Conservation (phyloP, 78 protist species). For the Dictyostelium capitatum region DNA sequence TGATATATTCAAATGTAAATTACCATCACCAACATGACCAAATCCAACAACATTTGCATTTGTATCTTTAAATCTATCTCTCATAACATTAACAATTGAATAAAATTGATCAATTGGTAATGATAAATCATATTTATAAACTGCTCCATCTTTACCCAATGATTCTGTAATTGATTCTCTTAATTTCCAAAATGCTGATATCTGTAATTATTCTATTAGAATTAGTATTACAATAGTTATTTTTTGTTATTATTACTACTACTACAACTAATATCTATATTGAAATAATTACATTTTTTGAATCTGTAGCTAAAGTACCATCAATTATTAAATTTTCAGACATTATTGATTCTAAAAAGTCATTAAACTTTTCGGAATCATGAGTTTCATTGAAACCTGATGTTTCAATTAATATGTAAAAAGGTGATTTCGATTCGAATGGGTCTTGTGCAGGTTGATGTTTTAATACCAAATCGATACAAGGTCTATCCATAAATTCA, state of each 20-base stretch:
- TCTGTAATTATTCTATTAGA: not conserved
- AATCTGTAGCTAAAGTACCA: constrained; percentile 55
- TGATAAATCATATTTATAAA: constrained; percentile 90
- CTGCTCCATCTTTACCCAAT: constrained; percentile 81
- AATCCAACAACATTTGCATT: constrained; percentile 77
- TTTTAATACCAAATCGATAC: constrained; percentile 73
- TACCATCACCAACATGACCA: constrained; percentile 96
- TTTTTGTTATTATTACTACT: not conserved
- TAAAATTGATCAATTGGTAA: constrained; percentile 87
- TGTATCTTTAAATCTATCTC: constrained; percentile 28
- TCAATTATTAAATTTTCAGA: constrained; percentile 24
- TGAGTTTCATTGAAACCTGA: constrained; percentile 91
- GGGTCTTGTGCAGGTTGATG: constrained; percentile 83
- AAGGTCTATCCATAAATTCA: constrained; percentile 89
- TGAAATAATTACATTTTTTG: constrained; percentile 63
- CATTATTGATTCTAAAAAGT: constrained; percentile 78
- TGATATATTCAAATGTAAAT: constrained; percentile 91
- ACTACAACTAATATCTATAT: too few relatives aligned
- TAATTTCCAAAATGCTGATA: constrained; percentile 79
- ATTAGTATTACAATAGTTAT: not conserved
- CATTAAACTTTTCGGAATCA: constrained; percentile 85
- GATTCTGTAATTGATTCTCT: constrained; percentile 92
- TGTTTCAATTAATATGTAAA: constrained; percentile 93
- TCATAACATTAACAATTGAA: constrained; percentile 76
- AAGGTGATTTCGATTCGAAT: constrained; percentile 54